phyloP scores from a whole-genome alignment of 306 rosid species.

The Macrotyloma uniflorum region DNA sequence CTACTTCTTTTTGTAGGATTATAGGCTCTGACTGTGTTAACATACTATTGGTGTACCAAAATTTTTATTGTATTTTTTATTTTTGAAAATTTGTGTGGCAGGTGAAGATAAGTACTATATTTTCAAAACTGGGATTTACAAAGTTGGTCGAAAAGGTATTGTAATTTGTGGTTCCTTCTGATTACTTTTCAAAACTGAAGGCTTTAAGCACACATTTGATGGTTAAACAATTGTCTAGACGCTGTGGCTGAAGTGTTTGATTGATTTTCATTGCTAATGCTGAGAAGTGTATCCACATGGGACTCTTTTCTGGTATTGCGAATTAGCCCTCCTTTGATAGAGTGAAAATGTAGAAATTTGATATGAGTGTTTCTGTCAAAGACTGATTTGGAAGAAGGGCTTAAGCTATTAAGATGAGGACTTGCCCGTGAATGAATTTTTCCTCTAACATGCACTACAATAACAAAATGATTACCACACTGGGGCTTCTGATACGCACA shows the following conservation, averaged over 20 bases:
- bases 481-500: not conserved
- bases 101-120: slow-evolving; percentile 85
- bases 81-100: slow-evolving; percentile 31
- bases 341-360: slow-evolving; percentile 33
- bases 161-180: not conserved
- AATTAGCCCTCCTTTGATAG: not conserved
- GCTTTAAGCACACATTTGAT: not conserved
- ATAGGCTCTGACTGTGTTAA: not conserved
- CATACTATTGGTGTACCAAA: not conserved
- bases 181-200: not conserved
- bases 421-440: not conserved
- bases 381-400: not conserved
- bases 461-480: not conserved
- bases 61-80: not conserved
- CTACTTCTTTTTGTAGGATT: not conserved
- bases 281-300: not conserved
- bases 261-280: not conserved
- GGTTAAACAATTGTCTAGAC: not conserved
- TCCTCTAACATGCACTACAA: not conserved
- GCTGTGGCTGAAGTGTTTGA: not conserved
- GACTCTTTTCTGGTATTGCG: not conserved
- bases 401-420: not conserved
- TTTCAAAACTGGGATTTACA: slow-evolving; percentile 70
- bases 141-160: slow-evolving; percentile 93
- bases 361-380: not conserved